phyloP scores from a whole-genome alignment of 2,329 filamentous ascomycete genomes.

The Microsporum ferrugineum region DNA sequence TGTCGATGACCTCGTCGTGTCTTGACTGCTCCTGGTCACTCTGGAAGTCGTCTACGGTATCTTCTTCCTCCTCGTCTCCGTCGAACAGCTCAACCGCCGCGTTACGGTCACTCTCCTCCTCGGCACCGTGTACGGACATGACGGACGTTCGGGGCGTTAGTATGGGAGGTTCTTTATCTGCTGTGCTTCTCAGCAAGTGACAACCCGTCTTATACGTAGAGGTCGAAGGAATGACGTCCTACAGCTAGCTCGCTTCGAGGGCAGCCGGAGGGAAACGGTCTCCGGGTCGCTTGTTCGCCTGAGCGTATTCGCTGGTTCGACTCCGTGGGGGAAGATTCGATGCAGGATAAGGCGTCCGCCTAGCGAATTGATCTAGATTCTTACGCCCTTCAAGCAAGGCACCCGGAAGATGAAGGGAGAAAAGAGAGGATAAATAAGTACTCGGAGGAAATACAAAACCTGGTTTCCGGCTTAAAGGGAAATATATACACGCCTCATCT shows the following conservation, averaged over 20 bases:
- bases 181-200: too few species aligned
- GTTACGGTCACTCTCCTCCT: conserved; percentile 6
- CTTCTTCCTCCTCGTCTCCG: conserved; percentile 28
- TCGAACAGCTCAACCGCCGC: conserved; percentile 16
- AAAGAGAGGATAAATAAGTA: too few species aligned
- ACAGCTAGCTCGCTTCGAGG: neutral
- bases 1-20: conserved; percentile 28
- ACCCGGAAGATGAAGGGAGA: neutral
- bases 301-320: neutral
- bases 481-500: too few species aligned
- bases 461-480: too few species aligned
- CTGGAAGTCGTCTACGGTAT: conserved; percentile 1
- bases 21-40: conserved; percentile 19
- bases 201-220: neutral
- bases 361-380: neutral
- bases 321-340: neutral
- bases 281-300: neutral
- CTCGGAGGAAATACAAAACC: too few species aligned
- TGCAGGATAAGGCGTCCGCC: neutral
- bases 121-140: conserved; percentile 9
- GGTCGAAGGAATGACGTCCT: neutral
- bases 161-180: too few species aligned
- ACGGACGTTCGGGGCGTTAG: neutral
- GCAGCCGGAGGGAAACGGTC: neutral
- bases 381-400: too few species aligned